A percentile compares a stretch with the other conserved stretches of the same genome.
Evolutionary conservation across 257 asterid genomes (phyloP).

Genomic region (Haberlea rhodopensis): DNA sequence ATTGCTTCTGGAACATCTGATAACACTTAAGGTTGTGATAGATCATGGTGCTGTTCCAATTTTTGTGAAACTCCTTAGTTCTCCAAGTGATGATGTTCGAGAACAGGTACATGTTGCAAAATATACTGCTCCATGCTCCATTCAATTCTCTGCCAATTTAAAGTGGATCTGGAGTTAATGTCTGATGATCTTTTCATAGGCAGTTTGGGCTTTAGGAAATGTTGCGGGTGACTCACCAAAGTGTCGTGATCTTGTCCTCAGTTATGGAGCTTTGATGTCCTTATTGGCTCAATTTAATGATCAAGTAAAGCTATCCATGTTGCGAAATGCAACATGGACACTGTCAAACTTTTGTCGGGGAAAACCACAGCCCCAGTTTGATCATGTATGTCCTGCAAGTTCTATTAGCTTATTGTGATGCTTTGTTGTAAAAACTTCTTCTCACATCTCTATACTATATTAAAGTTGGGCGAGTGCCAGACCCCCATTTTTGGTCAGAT

Average conservation of each 20-base stretch:
- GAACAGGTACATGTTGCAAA: slow-evolving; percentile 61
- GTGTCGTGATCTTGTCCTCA: slow-evolving; percentile 89
- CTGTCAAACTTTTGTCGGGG: slow-evolving; percentile 92
- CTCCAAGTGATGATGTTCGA: slow-evolving; percentile 87
- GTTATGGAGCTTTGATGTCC: slow-evolving; percentile 68
- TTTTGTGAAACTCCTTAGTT: slow-evolving; percentile 68
- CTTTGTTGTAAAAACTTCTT: no score
- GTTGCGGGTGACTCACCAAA: slow-evolving; percentile 93
- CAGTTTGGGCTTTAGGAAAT: slow-evolving; percentile 92
- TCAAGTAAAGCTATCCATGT: slow-evolving; percentile 76
- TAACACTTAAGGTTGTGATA: slow-evolving; percentile 81
- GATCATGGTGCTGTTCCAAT: slow-evolving; percentile 92
- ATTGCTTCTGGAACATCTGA: slow-evolving; percentile 97
- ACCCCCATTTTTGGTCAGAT: no score
- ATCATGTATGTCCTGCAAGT: slow-evolving; percentile 48
- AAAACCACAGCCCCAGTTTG: slow-evolving; percentile 89
- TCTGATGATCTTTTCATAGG: slow-evolving; percentile 38
- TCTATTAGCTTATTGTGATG: slow-evolving; percentile 12
- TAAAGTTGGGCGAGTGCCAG: no score
- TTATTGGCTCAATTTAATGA: slow-evolving; percentile 73
- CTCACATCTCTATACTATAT: no score
- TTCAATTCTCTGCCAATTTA: slow-evolving; percentile 9
- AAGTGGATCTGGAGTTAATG: slow-evolving; percentile 10
- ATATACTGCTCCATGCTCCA: slow-evolving; percentile 4
- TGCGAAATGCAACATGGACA: slow-evolving; percentile 95